Evolutionary conservation across 495 filamentous ascomycete species (phyloP).

Genomic region (Aspergillus funiculosus): DNA sequence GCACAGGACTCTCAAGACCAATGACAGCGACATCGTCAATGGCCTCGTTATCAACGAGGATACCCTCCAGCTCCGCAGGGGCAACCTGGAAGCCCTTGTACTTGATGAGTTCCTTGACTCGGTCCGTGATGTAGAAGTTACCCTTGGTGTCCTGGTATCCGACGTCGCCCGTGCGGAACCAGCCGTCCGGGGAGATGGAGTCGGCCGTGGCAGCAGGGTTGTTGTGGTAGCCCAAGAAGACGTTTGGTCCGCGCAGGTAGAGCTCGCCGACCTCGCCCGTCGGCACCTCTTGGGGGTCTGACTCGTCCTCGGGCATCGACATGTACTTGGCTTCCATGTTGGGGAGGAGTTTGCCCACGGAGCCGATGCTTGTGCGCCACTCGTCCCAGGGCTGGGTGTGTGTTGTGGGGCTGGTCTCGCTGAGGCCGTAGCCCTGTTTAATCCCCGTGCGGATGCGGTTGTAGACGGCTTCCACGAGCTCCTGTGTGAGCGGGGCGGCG

Average conservation of each 20-base stretch:
- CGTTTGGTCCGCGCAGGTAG: slow-evolving; percentile 53
- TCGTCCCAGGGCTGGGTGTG: slow-evolving; percentile 63
- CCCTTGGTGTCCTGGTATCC: slow-evolving; percentile 55
- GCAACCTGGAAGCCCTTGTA: slow-evolving; percentile 85
- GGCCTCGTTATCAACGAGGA: slow-evolving; percentile 63
- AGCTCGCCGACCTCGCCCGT: slow-evolving; percentile 64
- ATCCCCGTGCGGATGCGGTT: slow-evolving; percentile 66
- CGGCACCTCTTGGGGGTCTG: slow-evolving; percentile 52
- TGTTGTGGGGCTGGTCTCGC: slow-evolving; percentile 58
- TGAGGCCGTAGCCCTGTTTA: slow-evolving; percentile 88
- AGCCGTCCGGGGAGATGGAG: slow-evolving; percentile 54
- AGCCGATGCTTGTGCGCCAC: slow-evolving; percentile 73
- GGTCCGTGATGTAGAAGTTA: slow-evolving; percentile 70
- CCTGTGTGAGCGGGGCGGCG: slow-evolving; percentile 79
- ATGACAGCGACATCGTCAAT: slow-evolving; percentile 82
- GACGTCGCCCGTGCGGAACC: slow-evolving; percentile 62
- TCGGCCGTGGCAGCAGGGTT: slow-evolving; percentile 64
- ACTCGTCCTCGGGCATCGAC: slow-evolving; percentile 49
- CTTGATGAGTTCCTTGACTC: slow-evolving; percentile 89
- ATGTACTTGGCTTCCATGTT: slow-evolving; percentile 79
- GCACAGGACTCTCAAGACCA: slow-evolving; percentile 62
- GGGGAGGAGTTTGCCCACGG: slow-evolving; percentile 72
- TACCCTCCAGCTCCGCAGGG: slow-evolving; percentile 81
- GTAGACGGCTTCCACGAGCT: slow-evolving; percentile 76
- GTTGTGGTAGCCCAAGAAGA: slow-evolving; percentile 70